Base-by-base conservation (phyloP, 371 early-diverging fungal genomes). In the Apophysomyces sp. region DNA sequence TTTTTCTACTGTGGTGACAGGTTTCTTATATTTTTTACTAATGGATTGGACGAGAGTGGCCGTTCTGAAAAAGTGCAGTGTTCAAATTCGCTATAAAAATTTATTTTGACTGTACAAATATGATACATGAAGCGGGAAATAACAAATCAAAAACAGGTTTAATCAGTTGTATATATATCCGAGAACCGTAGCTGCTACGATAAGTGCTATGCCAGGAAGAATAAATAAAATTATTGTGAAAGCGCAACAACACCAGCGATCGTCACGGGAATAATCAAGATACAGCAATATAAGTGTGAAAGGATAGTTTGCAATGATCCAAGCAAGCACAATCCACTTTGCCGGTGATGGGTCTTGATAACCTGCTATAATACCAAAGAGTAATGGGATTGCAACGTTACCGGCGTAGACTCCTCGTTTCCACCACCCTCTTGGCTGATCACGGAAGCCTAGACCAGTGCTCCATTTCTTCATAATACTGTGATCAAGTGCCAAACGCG, bases 371-470 rank as follows among this genome's bases (percentile, higher is more conserved):
- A 55, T 55, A 0, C 55, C 55, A 8, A 31, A 11, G 2, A 55
- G 30, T 16, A 55, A 32, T 9, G 55, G 55, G 5, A 55, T 16
- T 6, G 21, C 55, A 34, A 55, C n/a, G 16, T 29, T 36, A n/a
- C 18, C 31, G 13, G 32, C 31, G 16, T 34, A 36, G 24, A 55
- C 55, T 15, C 29, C 31, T 4, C 24, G 11, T 31, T 55, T 36
- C 55, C 55, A 55, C 36, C 36, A 34, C n/a, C 55, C 55, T 31
- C 21, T 9, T 15, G 55, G 55, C 16, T 55, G 55, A 24, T 55
- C 34, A 18, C 21, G 36, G 12, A 36, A 31, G 6, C 55, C 36
- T 8, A 31, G 36, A n/a, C 32, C 15, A 15, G 31, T 21, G 18
- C 36, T 55, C 55, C 29, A 34, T 55, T 31, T 55, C 55, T 24